Evolutionary conservation across 176 grass and related monocot species (phyloP).

Genomic region (Elaeis guineensis): DNA sequence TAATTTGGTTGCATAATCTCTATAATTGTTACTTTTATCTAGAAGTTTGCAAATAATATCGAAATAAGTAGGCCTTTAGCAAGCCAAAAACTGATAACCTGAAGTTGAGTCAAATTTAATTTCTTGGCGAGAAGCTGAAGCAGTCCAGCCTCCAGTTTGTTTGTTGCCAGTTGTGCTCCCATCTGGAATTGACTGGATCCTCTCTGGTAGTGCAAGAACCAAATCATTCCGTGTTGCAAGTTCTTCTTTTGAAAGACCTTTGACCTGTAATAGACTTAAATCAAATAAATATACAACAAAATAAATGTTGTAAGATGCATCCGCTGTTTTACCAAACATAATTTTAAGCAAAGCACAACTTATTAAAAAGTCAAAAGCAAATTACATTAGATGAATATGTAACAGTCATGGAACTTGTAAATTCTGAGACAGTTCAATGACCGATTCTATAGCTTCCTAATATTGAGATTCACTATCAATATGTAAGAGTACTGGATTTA

Average conservation of each 20-base stretch:
- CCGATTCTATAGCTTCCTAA: too few species aligned
- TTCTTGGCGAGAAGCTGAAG: conserved; percentile 66
- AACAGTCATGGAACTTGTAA: too few species aligned
- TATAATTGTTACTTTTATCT: too few species aligned
- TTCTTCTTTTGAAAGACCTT: conserved; percentile 95
- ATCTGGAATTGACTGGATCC: conserved; percentile 94
- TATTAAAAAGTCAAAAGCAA: too few species aligned
- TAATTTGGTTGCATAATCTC: too few species aligned
- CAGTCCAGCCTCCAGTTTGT: conserved; percentile 63
- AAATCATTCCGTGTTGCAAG: conserved; percentile 66
- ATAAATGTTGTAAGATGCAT: neutral
- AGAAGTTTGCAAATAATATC: too few species aligned
- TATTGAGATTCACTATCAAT: too few species aligned
- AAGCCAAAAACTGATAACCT: conserved; percentile 18
- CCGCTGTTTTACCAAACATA: neutral
- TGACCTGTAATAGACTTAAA: conserved; percentile 43
- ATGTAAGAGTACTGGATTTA: too few species aligned
- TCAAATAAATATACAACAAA: neutral
- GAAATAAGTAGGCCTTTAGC: too few species aligned
- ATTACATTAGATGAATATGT: too few species aligned
- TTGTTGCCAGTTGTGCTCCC: conserved; percentile 57
- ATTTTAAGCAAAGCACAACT: too few species aligned
- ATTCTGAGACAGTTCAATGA: too few species aligned
- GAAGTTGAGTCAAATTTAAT: conserved; percentile 74
- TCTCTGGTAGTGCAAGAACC: conserved; percentile 66